Base-by-base conservation (phyloP, 2,329 filamentous ascomycete species). In the Coccinonectria pachysandricola region DNA sequence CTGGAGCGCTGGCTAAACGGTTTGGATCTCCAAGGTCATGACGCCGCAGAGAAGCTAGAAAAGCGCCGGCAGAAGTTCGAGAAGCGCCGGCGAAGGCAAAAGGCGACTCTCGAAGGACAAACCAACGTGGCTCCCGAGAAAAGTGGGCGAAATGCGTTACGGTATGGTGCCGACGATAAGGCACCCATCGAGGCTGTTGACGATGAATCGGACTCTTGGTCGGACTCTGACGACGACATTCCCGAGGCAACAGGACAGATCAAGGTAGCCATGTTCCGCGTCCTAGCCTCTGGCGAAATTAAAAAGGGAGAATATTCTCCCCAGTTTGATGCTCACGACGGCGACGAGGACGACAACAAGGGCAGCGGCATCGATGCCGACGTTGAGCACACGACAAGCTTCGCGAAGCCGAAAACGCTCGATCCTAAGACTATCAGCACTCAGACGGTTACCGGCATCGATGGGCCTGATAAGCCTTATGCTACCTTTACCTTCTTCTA, bases 401-500 rank as follows among this genome's bases (percentile, higher is more conserved):
- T 96, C 56, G 88, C 88, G 7, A 93, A 95, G 59, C 88, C 87
- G 9, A 96, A 95, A 66, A 81, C 85, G 2, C 67, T 95, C 27
- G 92, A 96, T 59, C 88, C 88, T 0, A 95, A 95, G 60, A 86
- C 85, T 3, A 98, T 98, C 50, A 96, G 87, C 50, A 98, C 91
- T 3, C 91, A 98, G 59, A 98, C 91, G 0, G 91, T 98, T n/a
- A 96, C 91, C 7, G 91, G 88, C 11, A 93, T 96, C 36, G 91
- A 98, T 53, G 84, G 86, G 0, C 86, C 87, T 12, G 88, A 96
- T 37, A 91, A 88, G 57, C 91, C 92, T 4, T 98, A 94, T 58
- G 91, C 91, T 4, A 79, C 83, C 7, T 98, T 98, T 54, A 96
- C 92, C 15, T 98, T 98, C 55, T 85, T 96, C 59, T 98, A 98